Evolutionary conservation across 75 land plant genomes (phyloP).

Genomic region (Azolla pinnata): DNA sequence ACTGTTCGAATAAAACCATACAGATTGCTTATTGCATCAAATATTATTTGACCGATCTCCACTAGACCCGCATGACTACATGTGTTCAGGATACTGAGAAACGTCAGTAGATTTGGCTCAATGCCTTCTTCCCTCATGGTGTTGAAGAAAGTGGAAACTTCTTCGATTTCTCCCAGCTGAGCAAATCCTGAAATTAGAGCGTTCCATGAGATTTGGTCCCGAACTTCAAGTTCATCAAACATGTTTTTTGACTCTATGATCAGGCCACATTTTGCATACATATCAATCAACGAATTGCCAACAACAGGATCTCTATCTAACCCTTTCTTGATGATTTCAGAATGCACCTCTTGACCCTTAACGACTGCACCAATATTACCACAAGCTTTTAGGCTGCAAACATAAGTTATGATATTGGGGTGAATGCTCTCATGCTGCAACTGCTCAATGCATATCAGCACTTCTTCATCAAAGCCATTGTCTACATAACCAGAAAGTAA

Average conservation of each 20-base stretch:
- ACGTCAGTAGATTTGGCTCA: conserved; percentile 1
- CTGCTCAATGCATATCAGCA: conserved; percentile 17
- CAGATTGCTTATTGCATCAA: conserved; percentile 27
- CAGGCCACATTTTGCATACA: conserved; percentile 13
- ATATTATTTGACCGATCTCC: conserved; percentile 35
- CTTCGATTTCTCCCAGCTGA: conserved; percentile 1
- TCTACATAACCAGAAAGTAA: conserved; percentile 58
- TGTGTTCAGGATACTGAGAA: conserved; percentile 5
- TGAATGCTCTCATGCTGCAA: conserved; percentile 16
- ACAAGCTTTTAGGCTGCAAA: conserved; percentile 46
- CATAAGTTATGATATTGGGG: conserved; percentile 20
- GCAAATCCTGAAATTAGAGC: conserved; percentile 9
- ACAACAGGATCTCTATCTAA: conserved; percentile 16
- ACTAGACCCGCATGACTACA: conserved; percentile 12
- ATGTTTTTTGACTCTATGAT: not conserved
- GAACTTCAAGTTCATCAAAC: not conserved
- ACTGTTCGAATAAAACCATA: conserved; percentile 32
- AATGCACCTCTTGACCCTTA: conserved; percentile 33
- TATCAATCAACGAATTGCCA: conserved; percentile 5
- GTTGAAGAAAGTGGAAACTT: conserved; percentile 5
- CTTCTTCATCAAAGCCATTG: conserved; percentile 30
- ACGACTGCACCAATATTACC: conserved; percentile 29
- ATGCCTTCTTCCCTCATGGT: conserved; percentile 1
- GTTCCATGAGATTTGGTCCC: conserved; percentile 9
- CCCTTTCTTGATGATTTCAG: conserved; percentile 15